Evolutionary conservation across 768 basidiomycete species (phyloP), one percentile per base, ranked within the genome.

Genomic region (Kwoniella pini): DNA sequence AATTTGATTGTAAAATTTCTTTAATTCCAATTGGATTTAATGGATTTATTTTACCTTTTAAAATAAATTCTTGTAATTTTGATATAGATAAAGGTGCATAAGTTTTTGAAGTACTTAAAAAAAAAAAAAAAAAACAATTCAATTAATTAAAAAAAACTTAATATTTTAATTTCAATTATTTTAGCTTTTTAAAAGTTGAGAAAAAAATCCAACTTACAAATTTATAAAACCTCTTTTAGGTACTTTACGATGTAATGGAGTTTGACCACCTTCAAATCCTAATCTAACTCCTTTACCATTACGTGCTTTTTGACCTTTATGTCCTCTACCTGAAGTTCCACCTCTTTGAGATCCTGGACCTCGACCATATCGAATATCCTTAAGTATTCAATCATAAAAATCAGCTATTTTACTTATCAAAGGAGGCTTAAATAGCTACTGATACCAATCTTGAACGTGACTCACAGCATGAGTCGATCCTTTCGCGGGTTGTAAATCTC

Each of bases 261-360:
- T 97, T 78, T 97, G 95, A 64, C 96, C 96, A 75, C 96, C 96
- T 79, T 97, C 96, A 65, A 97, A 99, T 5, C 90, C 87, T 26
- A 85, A 82, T 68, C 83, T 85, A 68, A 91, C 88, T 4, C 91
- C 90, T 60, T 88, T 86, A 1, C 94, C 94, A 4, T 91, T 86
- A 63, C 95, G 86, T 36, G 96, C 88, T 61, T 93, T 94, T 79
- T 95, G 92, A 68, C 96, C 96, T 70, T 99, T 99, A 79, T 90
- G 85, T 80, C 96, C 96, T 56, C 91, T 84, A 66, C 91, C 91
- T 10, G 94, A 88, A 1, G 95, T 97, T 63, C 91, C 87, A 65
- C 96, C 96, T 60, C 88, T 85, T 26, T 89, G 88, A 2, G 91
- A 92, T 28, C 90, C 90, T 80, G 91, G 89, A 73, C 95, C 95